Base-by-base conservation (phyloP, 371 early-diverging fungal species). In the Umbelopsis sp. region DNA sequence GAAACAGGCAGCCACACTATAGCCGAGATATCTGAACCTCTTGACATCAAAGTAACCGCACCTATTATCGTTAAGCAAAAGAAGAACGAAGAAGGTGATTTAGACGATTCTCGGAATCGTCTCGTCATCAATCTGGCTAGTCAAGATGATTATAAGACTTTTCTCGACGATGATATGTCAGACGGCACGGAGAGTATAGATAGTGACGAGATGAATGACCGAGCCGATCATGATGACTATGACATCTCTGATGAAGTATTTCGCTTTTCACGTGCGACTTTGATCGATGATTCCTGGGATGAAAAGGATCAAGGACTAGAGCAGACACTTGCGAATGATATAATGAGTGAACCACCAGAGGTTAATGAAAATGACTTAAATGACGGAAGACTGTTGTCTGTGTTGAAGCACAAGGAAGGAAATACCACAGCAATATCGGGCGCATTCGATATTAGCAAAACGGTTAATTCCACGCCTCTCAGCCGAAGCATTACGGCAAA, bases 211-310 rank as follows among this genome's bases (percentile, higher is more conserved):
- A 16, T 35, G 18, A 18, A 35, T 35, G 57, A 57, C n/a, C 22
- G 57, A 57, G 57, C 35, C 35, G 57, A 57, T 8, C 57, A 57
- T 57, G 57, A 57, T 18, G 57, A 57, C 57, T 57, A 57, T 35
- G 57, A 57, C 35, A 57, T 57, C 12, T 32, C 35, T 11, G 57
- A 57, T 35, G 57, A 57, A 35, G 57, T 57, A 14, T 57, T 14
- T 35, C 57, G 57, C 1, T 57, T 57, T 29, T 57, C 57, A 9
- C 57, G 57, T 16, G n/a, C 57, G 18, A 35, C 35, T 18, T 18
- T 57, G 29, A 25, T 29, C 5, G 35, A 57, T 12, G 35, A 7
- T 32, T 2, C 35, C 18, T 8, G 12, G 9, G 29, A 57, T 57
- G 57, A 57, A 35, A 37, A 18, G 48, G 20, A 18, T 11, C 16